phyloP scores from a whole-genome alignment of 805 yeast genomes.

The Myxozyma nipponensis region DNA sequence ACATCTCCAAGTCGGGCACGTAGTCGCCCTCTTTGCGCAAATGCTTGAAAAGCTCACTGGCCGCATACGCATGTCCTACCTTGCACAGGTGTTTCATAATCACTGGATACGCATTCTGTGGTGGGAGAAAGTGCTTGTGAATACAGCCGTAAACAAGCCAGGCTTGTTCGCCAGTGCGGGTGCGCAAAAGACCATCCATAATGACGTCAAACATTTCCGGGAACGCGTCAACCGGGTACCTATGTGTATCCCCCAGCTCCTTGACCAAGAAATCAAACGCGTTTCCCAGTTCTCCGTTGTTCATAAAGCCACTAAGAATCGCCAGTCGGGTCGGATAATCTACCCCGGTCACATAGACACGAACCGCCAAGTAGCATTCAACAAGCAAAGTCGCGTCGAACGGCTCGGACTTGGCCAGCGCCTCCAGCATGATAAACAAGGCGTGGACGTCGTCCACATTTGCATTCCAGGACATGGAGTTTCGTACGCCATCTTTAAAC shows the following conservation, averaged over 20 bases:
- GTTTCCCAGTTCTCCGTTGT: constrained; percentile 40
- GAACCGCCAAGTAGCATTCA: constrained; percentile 43
- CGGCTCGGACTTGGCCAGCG: constrained; percentile 7
- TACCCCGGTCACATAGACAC: constrained; percentile 41
- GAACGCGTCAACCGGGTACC: constrained; percentile 30
- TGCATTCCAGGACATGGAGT: constrained; percentile 28
- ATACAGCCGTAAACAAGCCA: constrained; percentile 60
- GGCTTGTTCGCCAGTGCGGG: constrained; percentile 42
- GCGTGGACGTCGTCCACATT: constrained; percentile 29
- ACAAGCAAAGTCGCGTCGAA: constrained; percentile 22
- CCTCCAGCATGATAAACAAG: constrained; percentile 25
- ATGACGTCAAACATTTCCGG: constrained; percentile 44
- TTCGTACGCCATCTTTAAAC: constrained; percentile 17
- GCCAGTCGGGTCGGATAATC: constrained; percentile 42
- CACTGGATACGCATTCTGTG: constrained; percentile 57
- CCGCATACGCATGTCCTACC: constrained; percentile 55
- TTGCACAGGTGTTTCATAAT: constrained; percentile 54
- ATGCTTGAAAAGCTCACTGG: constrained; percentile 58
- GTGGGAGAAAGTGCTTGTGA: constrained; percentile 52
- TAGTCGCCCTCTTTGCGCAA: constrained; percentile 42
- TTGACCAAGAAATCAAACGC: constrained; percentile 43
- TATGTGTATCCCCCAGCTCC: constrained; percentile 39
- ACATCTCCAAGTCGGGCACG: constrained; percentile 46
- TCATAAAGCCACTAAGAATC: constrained; percentile 40
- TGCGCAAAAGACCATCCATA: constrained; percentile 44